Conservation (phyloP, 495 filamentous ascomycete genomes). For the Aspergillus indologenus region DNA sequence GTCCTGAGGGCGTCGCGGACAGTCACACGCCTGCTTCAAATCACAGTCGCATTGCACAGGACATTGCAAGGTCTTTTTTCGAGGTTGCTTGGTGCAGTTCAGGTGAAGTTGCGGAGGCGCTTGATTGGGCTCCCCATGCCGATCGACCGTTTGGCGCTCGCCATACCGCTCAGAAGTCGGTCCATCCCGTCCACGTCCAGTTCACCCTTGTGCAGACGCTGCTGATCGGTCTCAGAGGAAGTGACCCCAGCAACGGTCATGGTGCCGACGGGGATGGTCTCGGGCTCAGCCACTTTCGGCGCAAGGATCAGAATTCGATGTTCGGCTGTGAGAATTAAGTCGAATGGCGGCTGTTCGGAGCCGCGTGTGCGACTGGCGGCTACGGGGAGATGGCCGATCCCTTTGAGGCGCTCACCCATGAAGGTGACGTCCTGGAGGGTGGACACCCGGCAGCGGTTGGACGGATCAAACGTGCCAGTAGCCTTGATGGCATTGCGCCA, state of each 20-base stretch:
- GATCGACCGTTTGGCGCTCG: conserved; percentile 28
- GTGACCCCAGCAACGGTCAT: conserved; percentile 21
- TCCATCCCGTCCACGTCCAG: conserved; percentile 54
- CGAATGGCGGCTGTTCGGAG: conserved; percentile 46
- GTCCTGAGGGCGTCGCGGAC: background rate
- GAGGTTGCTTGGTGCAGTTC: conserved; percentile 5
- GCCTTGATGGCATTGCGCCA: conserved; percentile 64
- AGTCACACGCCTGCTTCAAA: background rate
- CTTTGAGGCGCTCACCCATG: conserved; percentile 63
- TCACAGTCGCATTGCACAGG: too few relatives aligned
- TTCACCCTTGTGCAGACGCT: conserved; percentile 43
- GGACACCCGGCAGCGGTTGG: conserved; percentile 44
- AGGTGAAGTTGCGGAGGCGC: conserved; percentile 41
- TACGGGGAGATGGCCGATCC: conserved; percentile 53
- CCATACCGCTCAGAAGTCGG: conserved; percentile 47
- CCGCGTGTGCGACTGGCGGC: conserved; percentile 30
- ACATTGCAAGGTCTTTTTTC: too few relatives aligned
- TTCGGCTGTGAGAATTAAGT: conserved; percentile 64
- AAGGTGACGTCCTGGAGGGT: conserved; percentile 51
- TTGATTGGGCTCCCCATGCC: conserved; percentile 42
- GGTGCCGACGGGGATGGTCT: conserved; percentile 10
- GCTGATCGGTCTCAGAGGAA: conserved; percentile 37
- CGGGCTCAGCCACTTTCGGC: conserved; percentile 33
- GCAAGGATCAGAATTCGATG: conserved; percentile 59
- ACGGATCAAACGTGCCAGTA: conserved; percentile 53